Conservation (phyloP, 192 early-diverging fungal species). For the Coemansia aciculifera region DNA sequence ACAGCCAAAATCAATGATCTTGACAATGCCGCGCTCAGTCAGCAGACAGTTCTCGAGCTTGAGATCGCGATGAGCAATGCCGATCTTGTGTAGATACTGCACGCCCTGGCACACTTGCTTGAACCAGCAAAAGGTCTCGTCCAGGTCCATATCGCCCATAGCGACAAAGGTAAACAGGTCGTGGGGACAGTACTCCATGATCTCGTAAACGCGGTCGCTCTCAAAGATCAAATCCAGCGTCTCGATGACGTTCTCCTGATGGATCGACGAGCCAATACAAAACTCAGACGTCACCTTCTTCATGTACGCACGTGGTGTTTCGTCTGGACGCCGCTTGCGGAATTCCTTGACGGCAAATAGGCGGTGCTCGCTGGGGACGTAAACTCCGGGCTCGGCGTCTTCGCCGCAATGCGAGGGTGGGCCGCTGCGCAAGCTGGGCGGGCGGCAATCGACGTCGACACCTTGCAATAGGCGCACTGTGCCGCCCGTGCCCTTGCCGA, state of each 20-base stretch:
- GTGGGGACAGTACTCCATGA: constrained; percentile 90
- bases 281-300: constrained; percentile 85
- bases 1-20: constrained; percentile 96
- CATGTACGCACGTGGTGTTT: constrained; percentile 71
- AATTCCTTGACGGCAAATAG: constrained; percentile 81
- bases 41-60: constrained; percentile 90
- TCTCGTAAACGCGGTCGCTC: constrained; percentile 64
- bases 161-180: constrained; percentile 85
- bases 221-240: constrained; percentile 76
- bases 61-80: constrained; percentile 92
- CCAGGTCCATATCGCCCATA: constrained; percentile 68
- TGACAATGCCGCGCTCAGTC: constrained; percentile 72
- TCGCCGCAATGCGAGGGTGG: constrained; percentile 47
- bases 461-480: constrained; percentile 69
- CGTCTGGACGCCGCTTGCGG: constrained; percentile 63
- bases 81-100: constrained; percentile 82
- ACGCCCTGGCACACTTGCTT: constrained; percentile 82
- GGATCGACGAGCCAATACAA: constrained; percentile 74
- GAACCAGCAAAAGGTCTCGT: constrained; percentile 87
- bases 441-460: constrained; percentile 29
- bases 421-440: constrained; percentile 50
- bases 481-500: constrained; percentile 72
- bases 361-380: constrained; percentile 59
- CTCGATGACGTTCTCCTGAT: constrained; percentile 78
- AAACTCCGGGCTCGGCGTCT: constrained; percentile 22